These are phyloP conservation scores for Taiwanofungus camphoratus DNA, from an alignment of 1,284 basidiomycete species.

Conservation along the genomic window DNA sequence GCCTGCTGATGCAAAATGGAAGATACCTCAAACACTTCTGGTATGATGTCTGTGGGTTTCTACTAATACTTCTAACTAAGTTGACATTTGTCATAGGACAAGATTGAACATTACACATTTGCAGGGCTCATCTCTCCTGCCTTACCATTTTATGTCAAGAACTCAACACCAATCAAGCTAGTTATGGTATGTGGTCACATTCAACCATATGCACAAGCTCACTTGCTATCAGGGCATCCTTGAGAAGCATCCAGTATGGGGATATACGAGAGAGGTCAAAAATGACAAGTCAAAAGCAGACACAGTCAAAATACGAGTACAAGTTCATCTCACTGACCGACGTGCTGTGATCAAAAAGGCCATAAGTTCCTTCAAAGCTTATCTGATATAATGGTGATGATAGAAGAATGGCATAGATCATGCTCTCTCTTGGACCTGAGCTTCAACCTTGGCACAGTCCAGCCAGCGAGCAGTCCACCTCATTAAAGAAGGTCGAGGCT, in stretches of 20 bases:
- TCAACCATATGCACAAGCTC: background rate
- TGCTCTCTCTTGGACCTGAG: background rate
- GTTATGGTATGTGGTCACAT: background rate
- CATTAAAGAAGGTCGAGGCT: background rate
- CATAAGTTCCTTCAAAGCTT: background rate
- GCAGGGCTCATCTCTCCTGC: background rate
- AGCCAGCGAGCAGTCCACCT: background rate
- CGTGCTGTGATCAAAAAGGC: background rate
- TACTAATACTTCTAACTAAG: background rate
- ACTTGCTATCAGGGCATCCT: background rate
- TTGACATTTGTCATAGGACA: background rate
- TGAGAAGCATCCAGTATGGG: background rate
- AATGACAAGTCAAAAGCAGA: background rate
- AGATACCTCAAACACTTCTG: background rate
- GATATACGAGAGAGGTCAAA: background rate
- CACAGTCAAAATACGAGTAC: background rate
- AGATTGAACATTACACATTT: conserved; percentile 1
- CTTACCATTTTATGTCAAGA: background rate
- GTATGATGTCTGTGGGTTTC: background rate
- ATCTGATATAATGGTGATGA: background rate
- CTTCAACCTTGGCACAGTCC: background rate
- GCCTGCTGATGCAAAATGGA: conserved; percentile 1
- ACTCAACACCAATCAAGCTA: background rate
- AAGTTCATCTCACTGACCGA: background rate
- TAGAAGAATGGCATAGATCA: background rate